These are phyloP conservation scores for Rhizopogon roseolus DNA, from an alignment of 768 basidiomycete genomes.

Conservation along the genomic window DNA sequence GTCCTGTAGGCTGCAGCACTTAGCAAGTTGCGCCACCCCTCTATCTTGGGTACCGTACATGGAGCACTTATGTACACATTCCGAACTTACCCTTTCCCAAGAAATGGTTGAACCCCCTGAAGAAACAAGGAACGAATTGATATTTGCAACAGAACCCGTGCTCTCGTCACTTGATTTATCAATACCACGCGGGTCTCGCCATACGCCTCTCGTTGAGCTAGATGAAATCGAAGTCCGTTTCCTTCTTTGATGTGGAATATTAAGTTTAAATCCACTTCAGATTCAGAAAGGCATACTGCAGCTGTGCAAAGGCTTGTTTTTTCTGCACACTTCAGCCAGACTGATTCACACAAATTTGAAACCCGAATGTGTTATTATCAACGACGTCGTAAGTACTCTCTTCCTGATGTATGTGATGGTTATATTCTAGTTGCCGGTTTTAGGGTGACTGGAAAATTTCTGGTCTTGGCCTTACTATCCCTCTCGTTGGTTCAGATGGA, in stretches of 20 bases:
- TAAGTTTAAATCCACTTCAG: constrained; percentile 31
- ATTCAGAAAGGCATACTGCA: constrained; percentile 97
- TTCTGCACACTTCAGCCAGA: constrained; percentile 89
- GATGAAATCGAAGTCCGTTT: constrained; percentile 89
- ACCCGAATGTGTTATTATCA: constrained; percentile 85
- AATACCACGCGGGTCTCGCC: constrained; percentile 58
- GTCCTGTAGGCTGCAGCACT: constrained; percentile 72
- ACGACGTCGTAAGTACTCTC: constrained; percentile 61
- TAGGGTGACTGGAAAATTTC: constrained; percentile 97
- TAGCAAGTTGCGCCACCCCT: constrained; percentile 85
- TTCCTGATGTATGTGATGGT: background rate
- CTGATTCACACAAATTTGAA: constrained; percentile 89
- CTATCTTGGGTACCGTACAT: constrained; percentile 64
- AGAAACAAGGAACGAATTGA: constrained; percentile 83
- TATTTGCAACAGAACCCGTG: constrained; percentile 91
- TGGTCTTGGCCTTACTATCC: constrained; percentile 83
- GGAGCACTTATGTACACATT: constrained; percentile 1
- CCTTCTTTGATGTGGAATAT: background rate
- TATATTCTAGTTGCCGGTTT: background rate
- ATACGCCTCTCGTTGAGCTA: constrained; percentile 65
- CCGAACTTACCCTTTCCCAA: constrained; percentile 24
- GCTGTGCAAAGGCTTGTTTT: constrained; percentile 83
- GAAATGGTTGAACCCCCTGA: constrained; percentile 98
- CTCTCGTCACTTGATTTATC: constrained; percentile 77
- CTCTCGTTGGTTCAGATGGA: constrained; percentile 65